Evolutionary conservation across 768 basidiomycete species (phyloP), one percentile per base, ranked within the genome.

Genomic region (Rhodotorula babjevae): DNA sequence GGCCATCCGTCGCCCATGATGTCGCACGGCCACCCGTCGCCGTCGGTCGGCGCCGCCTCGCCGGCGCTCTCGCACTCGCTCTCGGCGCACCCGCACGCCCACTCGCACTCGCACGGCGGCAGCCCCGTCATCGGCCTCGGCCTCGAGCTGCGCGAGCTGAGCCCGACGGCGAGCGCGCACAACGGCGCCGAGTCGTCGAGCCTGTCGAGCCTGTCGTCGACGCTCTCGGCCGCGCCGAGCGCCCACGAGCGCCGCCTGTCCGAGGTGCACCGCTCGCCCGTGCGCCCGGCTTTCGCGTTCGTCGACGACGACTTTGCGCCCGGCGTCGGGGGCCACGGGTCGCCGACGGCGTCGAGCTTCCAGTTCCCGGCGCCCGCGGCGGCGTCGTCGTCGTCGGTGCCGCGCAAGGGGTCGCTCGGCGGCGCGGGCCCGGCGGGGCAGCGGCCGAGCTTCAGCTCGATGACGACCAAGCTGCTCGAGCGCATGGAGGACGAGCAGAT

Each of bases 401-500:
- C 44, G 44, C 44, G 44, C 44, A 46, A 46, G 71, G 66, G n/a
- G 60, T 72, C 63, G 66, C 71, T 46, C 46, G 65, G 12, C 67
- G 63, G n/a, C 7, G 8, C 15, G 33, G 53, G 11, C 5, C n/a
- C 59, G 61, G 46, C 58, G 33, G 29, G 68, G 18, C 55, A 42
- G 31, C 52, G 52, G 2, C 9, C n/a, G n/a, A 63, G 46, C 46
- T 72, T 67, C 61, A 63, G 61, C 61, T 52, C 33, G n/a, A 46
- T 72, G 57, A 72, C 71, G 46, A 58, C 27, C 18, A 19, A 42
- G 47, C n/a, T 72, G 18, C 55, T 72, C n/a, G 65, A 72, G 42
- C 53, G 36, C 4, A 49, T 62, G 59, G 63, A 66, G 36, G 61
- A 67, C 33, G 71, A 66, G 42, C 60, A 71, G 59, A 10, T 23